Evolutionary conservation across 139 green algal species (phyloP), one percentile per base, ranked within the genome.

Genomic region (Chlorella sorokiniana): DNA sequence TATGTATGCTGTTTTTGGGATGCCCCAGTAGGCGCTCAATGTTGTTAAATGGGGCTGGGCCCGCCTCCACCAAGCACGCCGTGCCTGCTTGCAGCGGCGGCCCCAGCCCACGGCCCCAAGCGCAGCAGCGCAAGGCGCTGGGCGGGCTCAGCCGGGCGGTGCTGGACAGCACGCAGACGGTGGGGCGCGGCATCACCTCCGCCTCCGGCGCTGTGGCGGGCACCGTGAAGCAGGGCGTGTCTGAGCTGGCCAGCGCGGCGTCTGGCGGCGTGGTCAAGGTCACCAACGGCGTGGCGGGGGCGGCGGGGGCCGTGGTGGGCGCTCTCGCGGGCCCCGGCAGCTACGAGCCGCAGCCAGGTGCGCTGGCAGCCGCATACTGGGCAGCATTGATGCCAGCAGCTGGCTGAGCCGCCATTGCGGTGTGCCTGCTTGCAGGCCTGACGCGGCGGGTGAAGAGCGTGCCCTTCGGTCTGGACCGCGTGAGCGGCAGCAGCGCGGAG

Each of bases 191-290:
- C 27, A 11, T 79, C 52, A 37, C 54, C 1, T 52, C 54, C 3
- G 73, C 73, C 4, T 56, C 73, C 4, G 73, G 73, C 37, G 54
- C 54, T 10, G 73, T 79, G 1, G 54, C 73, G 18, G 70, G 44
- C 44, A 42, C 45, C 0, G 70, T 77, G 23, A 77, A 77, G 70
- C 70, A 77, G 65, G 77, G 76, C 7, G 76, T 82, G n/a, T 54
- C 76, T 3, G 37, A 82, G 54, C 65, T 82, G 65, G 64, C 64
- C 9, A 33, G 31, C 23, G 64, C 65, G 14, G 64, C 65, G 25
- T 78, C 59, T 3, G 71, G 48, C 1, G 33, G 71, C 8, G 71
- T 51, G 23, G 71, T 22, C 29, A 40, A 29, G 33, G 71, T 64
- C 14, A 31, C 71, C 48, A 59, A 9, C 33, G 35, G 71, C 33